phyloP scores from a whole-genome alignment of 306 rosid genomes.

The Canavalia ensiformis region DNA sequence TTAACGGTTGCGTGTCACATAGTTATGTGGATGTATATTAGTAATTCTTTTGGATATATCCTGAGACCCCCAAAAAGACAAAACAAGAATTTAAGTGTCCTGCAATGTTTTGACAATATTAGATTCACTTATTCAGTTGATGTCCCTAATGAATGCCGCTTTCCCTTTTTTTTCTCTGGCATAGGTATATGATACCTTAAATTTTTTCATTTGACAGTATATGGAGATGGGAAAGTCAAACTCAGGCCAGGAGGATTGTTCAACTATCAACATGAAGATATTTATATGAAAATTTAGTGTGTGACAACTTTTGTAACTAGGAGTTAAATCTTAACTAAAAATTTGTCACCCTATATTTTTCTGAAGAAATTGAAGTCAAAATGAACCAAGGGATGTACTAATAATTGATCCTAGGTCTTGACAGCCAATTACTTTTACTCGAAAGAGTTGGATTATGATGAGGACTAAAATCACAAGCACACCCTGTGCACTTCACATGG shows the following conservation, averaged over 20 bases:
- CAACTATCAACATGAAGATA: background rate
- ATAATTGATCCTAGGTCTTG: background rate
- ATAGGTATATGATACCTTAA: background rate
- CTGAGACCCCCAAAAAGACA: no score
- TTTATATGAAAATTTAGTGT: background rate
- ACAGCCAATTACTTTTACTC: background rate
- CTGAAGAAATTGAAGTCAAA: background rate
- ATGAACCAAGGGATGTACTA: background rate
- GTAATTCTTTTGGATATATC: no score
- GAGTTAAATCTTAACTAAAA: background rate
- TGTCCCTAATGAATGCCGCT: background rate
- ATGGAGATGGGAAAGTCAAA: background rate
- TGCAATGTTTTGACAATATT: no score
- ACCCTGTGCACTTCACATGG: background rate
- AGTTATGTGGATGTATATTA: no score
- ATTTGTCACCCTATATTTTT: background rate
- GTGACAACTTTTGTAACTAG: background rate
- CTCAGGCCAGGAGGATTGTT: background rate
- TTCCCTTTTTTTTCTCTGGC: background rate
- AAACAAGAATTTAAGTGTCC: no score
- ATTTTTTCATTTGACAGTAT: background rate
- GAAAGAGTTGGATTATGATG: background rate
- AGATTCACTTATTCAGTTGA: no score
- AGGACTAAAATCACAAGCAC: constrained; percentile 1
- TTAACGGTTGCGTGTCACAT: background rate